Evolutionary conservation across 169 alveolate species (phyloP).

Genomic region (Plasmodium falciparum): DNA sequence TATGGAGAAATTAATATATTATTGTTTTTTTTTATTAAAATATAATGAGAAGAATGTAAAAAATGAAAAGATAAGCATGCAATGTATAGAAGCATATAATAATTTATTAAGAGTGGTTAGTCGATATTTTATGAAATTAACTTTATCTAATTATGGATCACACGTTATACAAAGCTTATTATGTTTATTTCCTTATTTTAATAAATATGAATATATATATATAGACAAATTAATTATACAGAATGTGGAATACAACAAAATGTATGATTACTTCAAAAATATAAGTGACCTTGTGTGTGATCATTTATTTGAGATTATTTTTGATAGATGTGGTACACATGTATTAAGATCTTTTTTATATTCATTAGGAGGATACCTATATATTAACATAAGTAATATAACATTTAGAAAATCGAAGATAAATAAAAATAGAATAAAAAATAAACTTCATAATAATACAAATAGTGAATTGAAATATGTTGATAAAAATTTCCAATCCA

Average conservation of each 20-base stretch:
- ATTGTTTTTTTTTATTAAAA: slow-evolving; percentile 63
- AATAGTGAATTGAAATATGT: background rate
- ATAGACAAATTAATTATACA: slow-evolving; percentile 45
- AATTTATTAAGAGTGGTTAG: slow-evolving; percentile 6
- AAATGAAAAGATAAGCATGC: slow-evolving; percentile 46
- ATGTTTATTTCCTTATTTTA: slow-evolving; percentile 55
- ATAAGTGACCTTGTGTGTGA: slow-evolving; percentile 24
- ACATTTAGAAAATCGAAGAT: slow-evolving; percentile 68
- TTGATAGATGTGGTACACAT: slow-evolving; percentile 62
- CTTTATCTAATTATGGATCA: slow-evolving; percentile 42
- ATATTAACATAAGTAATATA: slow-evolving; percentile 46
- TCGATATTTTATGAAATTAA: slow-evolving; percentile 15
- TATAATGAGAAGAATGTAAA: slow-evolving; percentile 54
- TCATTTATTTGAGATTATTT: slow-evolving; percentile 21
- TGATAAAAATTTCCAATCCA: background rate
- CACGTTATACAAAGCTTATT: slow-evolving; percentile 58
- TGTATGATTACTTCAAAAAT: slow-evolving; percentile 7
- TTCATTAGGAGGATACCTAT: slow-evolving; percentile 51
- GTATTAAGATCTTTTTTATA: slow-evolving; percentile 70
- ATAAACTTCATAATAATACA: background rate
- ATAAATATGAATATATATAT: slow-evolving; percentile 52
- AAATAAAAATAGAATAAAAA: slow-evolving; percentile 23
- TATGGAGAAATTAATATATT: slow-evolving; percentile 56
- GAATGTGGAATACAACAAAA: slow-evolving; percentile 2
- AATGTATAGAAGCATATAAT: slow-evolving; percentile 61